Percentiles rank a stretch among this genome's conserved stretches.
These are phyloP conservation scores for Paspalum vaginatum DNA, from an alignment of 176 grass and related monocot species.

Conservation along the genomic window DNA sequence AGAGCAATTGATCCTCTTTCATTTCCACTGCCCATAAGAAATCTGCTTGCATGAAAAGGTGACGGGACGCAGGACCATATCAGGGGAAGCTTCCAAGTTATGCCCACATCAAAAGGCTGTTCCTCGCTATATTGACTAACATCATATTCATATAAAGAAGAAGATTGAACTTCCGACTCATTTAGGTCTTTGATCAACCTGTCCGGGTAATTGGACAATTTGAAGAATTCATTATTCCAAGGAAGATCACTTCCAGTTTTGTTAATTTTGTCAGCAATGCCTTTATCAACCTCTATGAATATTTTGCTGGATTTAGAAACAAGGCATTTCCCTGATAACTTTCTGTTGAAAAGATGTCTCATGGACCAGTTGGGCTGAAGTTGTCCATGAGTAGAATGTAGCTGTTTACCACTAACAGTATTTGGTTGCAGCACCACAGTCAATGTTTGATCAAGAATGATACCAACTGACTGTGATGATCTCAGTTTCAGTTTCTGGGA, in stretches of 20 bases:
- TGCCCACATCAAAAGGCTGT: constrained; percentile 75
- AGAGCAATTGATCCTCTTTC: constrained; percentile 97
- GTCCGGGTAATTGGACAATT: constrained; percentile 57
- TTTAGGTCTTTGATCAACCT: constrained; percentile 61
- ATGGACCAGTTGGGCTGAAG: constrained; percentile 85
- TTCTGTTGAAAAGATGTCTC: constrained; percentile 78
- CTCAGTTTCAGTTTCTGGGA: constrained; percentile 84
- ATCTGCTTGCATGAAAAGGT: constrained; percentile 76
- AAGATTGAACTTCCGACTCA: constrained; percentile 43
- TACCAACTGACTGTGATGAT: constrained; percentile 57
- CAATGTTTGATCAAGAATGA: constrained; percentile 82
- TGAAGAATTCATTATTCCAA: constrained; percentile 64
- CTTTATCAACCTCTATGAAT: constrained; percentile 77
- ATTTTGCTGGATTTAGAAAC: constrained; percentile 81
- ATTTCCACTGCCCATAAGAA: constrained; percentile 99
- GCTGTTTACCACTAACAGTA: constrained; percentile 25
- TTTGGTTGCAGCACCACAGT: constrained; percentile 77
- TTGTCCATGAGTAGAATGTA: constrained; percentile 46
- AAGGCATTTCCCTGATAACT: constrained; percentile 67
- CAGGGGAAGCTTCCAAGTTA: constrained; percentile 84
- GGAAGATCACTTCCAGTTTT: constrained; percentile 48
- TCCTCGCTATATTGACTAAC: constrained; percentile 62
- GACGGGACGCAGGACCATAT: constrained; percentile 63
- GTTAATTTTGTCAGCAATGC: constrained; percentile 46
- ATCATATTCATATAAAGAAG: constrained; percentile 72